These are phyloP conservation scores for Salix arbutifolia DNA, from an alignment of 345 rosid species.

Conservation along the genomic window DNA sequence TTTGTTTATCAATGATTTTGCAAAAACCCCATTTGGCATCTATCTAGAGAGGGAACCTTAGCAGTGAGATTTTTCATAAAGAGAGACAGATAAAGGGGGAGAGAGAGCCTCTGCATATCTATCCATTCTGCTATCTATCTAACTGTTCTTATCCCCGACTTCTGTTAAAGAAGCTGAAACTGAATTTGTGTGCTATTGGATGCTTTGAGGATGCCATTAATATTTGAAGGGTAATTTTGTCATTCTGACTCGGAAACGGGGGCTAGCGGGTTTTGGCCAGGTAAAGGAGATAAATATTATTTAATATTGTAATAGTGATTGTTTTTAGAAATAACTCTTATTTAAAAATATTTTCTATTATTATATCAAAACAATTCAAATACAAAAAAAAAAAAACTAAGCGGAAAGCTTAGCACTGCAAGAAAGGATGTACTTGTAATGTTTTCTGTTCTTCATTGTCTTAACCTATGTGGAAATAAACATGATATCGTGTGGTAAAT, in stretches of 20 bases:
- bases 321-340: too few species aligned
- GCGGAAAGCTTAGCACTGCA: too few species aligned
- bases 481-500: neutral
- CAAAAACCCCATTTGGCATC: slow-evolving; percentile 32
- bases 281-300: too few species aligned
- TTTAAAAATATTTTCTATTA: too few species aligned
- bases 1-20: slow-evolving; percentile 12
- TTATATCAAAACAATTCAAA: too few species aligned
- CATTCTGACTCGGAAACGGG: neutral
- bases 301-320: too few species aligned
- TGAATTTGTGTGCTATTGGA: neutral
- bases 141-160: slow-evolving; percentile 9
- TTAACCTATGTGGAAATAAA: too few species aligned
- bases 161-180: slow-evolving; percentile 13
- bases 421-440: too few species aligned
- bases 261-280: too few species aligned
- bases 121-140: neutral
- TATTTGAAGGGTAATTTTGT: slow-evolving; percentile 13
- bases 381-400: too few species aligned
- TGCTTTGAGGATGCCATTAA: slow-evolving; percentile 23
- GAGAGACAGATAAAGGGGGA: neutral
- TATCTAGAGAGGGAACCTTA: neutral
- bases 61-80: neutral
- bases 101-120: neutral
- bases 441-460: too few species aligned